phyloP scores from a whole-genome alignment of 2,329 filamentous ascomycete genomes.

The Monosporascus sp. region DNA sequence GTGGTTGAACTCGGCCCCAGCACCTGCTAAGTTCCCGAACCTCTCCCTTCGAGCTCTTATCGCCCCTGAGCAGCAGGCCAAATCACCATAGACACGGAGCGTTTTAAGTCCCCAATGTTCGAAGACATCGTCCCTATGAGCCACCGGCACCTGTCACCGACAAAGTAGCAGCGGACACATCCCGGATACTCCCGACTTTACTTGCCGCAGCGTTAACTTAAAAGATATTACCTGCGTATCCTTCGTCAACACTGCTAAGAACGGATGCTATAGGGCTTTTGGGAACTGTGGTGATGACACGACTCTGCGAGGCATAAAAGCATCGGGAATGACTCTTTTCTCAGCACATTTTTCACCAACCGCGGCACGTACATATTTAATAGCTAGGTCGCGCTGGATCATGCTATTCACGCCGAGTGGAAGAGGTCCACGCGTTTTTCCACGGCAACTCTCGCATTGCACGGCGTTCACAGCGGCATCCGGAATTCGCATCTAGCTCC shows the following conservation, averaged over 20 bases:
- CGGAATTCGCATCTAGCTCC: not conserved
- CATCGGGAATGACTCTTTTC: not conserved
- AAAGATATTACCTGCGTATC: too few relatives aligned
- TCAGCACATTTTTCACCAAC: not conserved
- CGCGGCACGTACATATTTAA: not conserved
- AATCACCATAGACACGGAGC: not conserved
- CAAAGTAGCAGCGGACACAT: not conserved
- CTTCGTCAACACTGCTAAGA: too few relatives aligned
- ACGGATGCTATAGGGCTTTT: not conserved
- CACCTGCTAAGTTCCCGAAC: constrained; percentile 17
- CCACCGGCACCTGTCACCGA: not conserved
- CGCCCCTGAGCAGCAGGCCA: not conserved
- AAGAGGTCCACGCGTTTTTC: not conserved
- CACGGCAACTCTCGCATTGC: not conserved
- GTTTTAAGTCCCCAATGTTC: not conserved
- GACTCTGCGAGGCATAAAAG: not conserved
- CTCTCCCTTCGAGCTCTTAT: not conserved
- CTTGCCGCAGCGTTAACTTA: too few relatives aligned
- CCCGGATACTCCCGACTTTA: too few relatives aligned
- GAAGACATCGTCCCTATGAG: not conserved
- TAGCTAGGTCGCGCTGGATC: not conserved
- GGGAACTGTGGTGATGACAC: not conserved
- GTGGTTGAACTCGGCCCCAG: constrained; percentile 26
- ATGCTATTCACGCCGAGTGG: not conserved
- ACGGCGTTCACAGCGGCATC: not conserved